Percentiles rank a stretch among this genome's conserved stretches.
Conservation (phyloP, 2,329 filamentous ascomycete species). For the Cercospora sp. region DNA sequence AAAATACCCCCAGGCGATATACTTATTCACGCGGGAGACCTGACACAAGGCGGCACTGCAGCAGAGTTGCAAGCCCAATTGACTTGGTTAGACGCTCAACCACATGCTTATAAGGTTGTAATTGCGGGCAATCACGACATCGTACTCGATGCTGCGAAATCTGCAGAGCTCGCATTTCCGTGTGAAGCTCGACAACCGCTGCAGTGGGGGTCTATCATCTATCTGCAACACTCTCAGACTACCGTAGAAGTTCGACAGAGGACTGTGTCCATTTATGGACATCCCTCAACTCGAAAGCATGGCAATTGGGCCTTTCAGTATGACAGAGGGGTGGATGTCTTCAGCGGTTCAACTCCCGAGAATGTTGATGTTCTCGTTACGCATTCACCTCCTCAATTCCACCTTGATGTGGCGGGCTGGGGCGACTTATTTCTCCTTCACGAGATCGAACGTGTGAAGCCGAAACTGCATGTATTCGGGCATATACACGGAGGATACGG, state of each 20-base stretch:
- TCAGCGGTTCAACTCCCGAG: constrained; percentile 20
- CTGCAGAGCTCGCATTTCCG: constrained; percentile 20
- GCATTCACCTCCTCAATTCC: constrained; percentile 42
- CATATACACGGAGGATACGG: constrained; percentile 44
- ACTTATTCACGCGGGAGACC: constrained; percentile 32
- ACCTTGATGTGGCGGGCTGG: constrained; percentile 44
- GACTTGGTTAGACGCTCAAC: constrained; percentile 25
- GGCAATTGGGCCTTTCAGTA: constrained; percentile 55
- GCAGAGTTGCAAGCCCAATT: constrained; percentile 27
- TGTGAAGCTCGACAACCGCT: constrained; percentile 23
- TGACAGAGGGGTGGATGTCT: constrained; percentile 32
- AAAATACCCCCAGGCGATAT: constrained; percentile 26
- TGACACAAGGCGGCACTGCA: constrained; percentile 24
- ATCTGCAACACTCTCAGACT: constrained; percentile 37
- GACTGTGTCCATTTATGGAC: constrained; percentile 70
- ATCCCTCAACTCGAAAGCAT: constrained; percentile 66
- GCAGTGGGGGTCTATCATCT: constrained; percentile 40
- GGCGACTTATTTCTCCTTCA: background rate
- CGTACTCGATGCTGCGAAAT: constrained; percentile 19
- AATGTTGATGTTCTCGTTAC: constrained; percentile 45
- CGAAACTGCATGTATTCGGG: constrained; percentile 43
- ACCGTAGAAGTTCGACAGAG: constrained; percentile 56
- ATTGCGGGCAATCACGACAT: constrained; percentile 33
- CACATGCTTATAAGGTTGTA: constrained; percentile 28
- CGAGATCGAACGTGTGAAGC: constrained; percentile 39